Evolutionary conservation across 2,329 filamentous ascomycete genomes (phyloP).

Genomic region (Blumeria hordei): DNA sequence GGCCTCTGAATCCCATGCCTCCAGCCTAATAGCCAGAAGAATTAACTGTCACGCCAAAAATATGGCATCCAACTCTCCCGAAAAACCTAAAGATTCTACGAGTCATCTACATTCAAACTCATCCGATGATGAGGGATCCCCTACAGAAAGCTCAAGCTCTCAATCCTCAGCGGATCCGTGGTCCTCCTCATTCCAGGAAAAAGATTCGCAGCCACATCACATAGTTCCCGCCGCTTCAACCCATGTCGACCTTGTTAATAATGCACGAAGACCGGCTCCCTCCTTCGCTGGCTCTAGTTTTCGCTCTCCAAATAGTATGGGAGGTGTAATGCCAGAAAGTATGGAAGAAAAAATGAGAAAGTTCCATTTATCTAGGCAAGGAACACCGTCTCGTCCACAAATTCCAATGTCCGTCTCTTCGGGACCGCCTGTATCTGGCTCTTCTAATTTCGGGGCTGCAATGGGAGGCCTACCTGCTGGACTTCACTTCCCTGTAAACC

Average conservation of each 20-base stretch:
- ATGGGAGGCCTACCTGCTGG: conserved; percentile 20
- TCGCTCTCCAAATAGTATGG: conserved; percentile 9
- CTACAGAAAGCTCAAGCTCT: no score
- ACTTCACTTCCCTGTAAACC: conserved; percentile 19
- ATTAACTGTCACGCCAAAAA: no score
- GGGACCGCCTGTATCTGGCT: conserved; percentile 4
- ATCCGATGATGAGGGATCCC: no score
- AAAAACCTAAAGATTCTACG: no score
- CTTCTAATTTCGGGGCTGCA: conserved; percentile 5
- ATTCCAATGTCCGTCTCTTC: conserved; percentile 14
- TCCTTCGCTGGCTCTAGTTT: conserved; percentile 3
- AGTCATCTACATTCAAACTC: no score
- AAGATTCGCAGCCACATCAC: no score
- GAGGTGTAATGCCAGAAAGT: conserved; percentile 31
- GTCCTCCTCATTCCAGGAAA: no score
- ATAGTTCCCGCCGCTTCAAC: conserved; percentile 28
- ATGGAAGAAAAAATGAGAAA: conserved; percentile 46
- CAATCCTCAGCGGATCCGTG: no score
- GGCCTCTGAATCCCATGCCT: no score
- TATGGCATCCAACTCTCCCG: no score
- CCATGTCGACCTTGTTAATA: conserved; percentile 51
- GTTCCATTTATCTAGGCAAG: conserved; percentile 40
- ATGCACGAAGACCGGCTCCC: conserved; percentile 26
- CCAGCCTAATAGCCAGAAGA: no score
- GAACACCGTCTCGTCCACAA: conserved; percentile 21